Percentiles rank a stretch among this genome's conserved stretches.
Evolutionary conservation across 1,284 basidiomycete genomes (phyloP).

Genomic region (Rhodotorula sp.): DNA sequence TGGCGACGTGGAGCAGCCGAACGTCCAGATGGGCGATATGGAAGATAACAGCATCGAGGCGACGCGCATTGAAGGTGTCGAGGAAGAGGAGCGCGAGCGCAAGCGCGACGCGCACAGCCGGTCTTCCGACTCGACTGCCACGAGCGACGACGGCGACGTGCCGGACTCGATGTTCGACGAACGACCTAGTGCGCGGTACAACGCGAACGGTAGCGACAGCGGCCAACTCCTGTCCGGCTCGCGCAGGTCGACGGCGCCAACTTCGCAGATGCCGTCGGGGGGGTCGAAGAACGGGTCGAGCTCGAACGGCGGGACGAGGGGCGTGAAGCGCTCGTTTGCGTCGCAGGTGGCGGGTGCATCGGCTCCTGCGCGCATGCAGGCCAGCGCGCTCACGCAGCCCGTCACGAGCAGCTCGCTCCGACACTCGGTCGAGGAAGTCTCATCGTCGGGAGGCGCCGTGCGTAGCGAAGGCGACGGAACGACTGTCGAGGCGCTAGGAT

Average conservation of each 20-base stretch:
- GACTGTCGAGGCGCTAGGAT: conserved; percentile 6
- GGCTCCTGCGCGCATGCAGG: background rate
- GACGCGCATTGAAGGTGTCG: conserved; percentile 6
- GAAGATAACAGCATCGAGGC: conserved; percentile 13
- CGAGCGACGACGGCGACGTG: background rate
- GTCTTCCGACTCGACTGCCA: background rate
- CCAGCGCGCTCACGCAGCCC: background rate
- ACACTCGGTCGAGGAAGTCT: conserved; percentile 9
- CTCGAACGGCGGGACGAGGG: conserved; percentile 13
- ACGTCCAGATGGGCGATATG: conserved; percentile 9
- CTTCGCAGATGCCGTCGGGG: conserved; percentile 15
- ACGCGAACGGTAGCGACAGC: background rate
- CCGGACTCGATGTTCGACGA: conserved; percentile 19
- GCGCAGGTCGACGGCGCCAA: conserved; percentile 20
- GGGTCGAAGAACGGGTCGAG: conserved; percentile 14
- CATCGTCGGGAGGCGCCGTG: background rate
- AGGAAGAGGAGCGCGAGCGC: background rate
- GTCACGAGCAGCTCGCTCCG: background rate
- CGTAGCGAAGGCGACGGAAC: background rate
- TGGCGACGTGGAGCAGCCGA: background rate
- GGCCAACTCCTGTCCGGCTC: background rate
- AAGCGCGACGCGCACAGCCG: background rate
- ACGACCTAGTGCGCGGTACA: background rate
- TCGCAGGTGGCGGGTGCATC: background rate
- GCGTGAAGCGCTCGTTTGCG: background rate